Evolutionary conservation across 495 filamentous ascomycete genomes (phyloP).

Genomic region (Tuber magnatum): DNA sequence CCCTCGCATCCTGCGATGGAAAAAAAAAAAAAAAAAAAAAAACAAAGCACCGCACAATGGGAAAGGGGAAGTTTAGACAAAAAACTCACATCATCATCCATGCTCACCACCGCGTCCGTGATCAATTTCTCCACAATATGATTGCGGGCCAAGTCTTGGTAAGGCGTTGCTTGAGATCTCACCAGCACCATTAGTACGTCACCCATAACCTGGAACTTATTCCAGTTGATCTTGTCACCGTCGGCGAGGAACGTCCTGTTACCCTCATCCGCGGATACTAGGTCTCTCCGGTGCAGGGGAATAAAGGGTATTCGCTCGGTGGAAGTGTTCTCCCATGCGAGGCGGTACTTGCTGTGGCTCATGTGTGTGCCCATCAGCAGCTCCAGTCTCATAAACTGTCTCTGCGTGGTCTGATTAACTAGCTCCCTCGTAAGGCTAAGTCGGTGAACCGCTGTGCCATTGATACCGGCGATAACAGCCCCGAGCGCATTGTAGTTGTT

Average conservation of each 20-base stretch:
- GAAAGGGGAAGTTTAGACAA: background rate
- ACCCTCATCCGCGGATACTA: conserved; percentile 86
- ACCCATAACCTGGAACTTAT: conserved; percentile 93
- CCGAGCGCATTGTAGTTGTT: conserved; percentile 97
- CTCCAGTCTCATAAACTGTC: conserved; percentile 78
- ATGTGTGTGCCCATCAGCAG: conserved; percentile 89
- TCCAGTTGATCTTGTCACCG: conserved; percentile 83
- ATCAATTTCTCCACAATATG: conserved; percentile 36
- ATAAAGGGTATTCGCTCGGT: conserved; percentile 86
- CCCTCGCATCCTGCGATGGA: background rate
- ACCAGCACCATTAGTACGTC: conserved; percentile 85
- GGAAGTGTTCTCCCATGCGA: conserved; percentile 93
- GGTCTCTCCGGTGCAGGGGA: conserved; percentile 79
- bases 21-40: background rate
- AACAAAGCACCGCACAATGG: background rate
- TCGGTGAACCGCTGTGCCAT: conserved; percentile 79
- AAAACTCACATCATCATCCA: conserved; percentile 40
- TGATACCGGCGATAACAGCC: conserved; percentile 86
- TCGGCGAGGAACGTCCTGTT: conserved; percentile 79
- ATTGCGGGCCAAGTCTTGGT: conserved; percentile 53
- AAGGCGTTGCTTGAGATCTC: conserved; percentile 78
- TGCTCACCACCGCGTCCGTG: conserved; percentile 33
- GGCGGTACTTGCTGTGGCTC: conserved; percentile 84
- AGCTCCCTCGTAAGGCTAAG: conserved; percentile 71
- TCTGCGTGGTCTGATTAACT: conserved; percentile 61